phyloP scores from a whole-genome alignment of 2,329 filamentous ascomycete species.

The Byssochlamys sp. region DNA sequence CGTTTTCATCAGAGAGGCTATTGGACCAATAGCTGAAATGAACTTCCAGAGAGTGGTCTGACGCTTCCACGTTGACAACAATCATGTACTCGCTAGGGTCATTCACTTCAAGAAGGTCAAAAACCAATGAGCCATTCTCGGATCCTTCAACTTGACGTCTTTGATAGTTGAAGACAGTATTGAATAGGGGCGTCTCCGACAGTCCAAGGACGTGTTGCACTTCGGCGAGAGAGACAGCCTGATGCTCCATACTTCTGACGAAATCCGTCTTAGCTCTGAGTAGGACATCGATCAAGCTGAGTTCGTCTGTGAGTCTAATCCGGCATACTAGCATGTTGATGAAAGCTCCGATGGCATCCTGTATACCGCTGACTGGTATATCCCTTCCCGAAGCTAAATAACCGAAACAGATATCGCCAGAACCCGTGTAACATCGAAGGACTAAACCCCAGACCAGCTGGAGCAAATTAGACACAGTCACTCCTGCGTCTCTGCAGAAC shows the following conservation, averaged over 20 bases:
- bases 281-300: constrained; percentile 13
- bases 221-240: constrained; percentile 11
- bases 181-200: constrained; percentile 18
- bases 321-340: constrained; percentile 16
- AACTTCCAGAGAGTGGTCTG: constrained; percentile 31
- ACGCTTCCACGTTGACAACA: constrained; percentile 18
- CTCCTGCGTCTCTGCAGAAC: constrained; percentile 13
- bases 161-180: constrained; percentile 21
- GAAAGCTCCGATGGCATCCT: constrained; percentile 25
- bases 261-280: constrained; percentile 13
- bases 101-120: constrained; percentile 3
- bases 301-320: constrained; percentile 16
- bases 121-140: background rate
- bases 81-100: constrained; percentile 16
- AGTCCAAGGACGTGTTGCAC: constrained; percentile 19
- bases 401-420: constrained; percentile 39
- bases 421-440: constrained; percentile 34
- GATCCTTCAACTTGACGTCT: constrained; percentile 2
- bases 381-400: constrained; percentile 31
- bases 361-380: constrained; percentile 24
- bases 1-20: constrained; percentile 35
- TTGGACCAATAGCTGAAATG: constrained; percentile 45
- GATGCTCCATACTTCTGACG: constrained; percentile 11
- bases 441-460: constrained; percentile 39
- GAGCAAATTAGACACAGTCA: constrained; percentile 19